Evolutionary conservation across 257 asterid genomes (phyloP).

Genomic region (Solanum ahanhuiri): DNA sequence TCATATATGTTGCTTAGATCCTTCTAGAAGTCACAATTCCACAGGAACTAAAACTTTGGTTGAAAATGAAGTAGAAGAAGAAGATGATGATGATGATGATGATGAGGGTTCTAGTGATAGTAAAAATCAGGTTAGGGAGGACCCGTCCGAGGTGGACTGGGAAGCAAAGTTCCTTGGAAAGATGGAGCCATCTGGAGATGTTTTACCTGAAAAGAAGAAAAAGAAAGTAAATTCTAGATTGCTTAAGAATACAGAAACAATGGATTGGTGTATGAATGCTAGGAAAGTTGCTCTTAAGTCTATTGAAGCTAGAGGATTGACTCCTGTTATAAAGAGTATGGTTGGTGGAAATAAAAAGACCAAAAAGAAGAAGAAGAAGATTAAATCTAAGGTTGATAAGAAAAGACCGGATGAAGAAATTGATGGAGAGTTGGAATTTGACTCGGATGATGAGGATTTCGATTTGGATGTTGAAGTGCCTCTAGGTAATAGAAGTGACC

Average conservation of each 20-base stretch:
- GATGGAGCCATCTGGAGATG: conserved; percentile 9
- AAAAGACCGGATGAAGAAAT: conserved; percentile 1
- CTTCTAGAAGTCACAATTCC: conserved; percentile 7
- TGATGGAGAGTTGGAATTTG: conserved; percentile 35
- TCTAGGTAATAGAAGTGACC: conserved; percentile 20
- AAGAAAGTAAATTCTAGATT: conserved; percentile 38
- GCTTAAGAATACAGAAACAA: conserved; percentile 33
- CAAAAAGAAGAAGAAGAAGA: conserved; percentile 43
- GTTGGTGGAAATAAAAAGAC: conserved; percentile 34
- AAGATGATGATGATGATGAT: background rate
- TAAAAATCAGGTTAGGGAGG: conserved; percentile 3
- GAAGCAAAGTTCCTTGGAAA: conserved; percentile 74
- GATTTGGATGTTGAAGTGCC: conserved; percentile 11
- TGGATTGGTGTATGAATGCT: conserved; percentile 97
- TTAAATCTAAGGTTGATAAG: conserved; percentile 23
- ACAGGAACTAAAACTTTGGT: conserved; percentile 14
- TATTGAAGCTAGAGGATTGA: conserved; percentile 77
- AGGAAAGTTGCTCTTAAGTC: conserved; percentile 82
- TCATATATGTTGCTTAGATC: conserved; percentile 26
- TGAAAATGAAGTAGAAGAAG: conserved; percentile 9
- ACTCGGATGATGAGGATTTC: conserved; percentile 19
- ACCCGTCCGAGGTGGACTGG: conserved; percentile 32
- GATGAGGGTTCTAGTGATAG: background rate
- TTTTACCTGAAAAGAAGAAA: conserved; percentile 35
- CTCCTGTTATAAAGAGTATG: conserved; percentile 40